Evolutionary conservation across 2,329 filamentous ascomycete genomes (phyloP).

Genomic region (Ophiostoma triangulosporum): DNA sequence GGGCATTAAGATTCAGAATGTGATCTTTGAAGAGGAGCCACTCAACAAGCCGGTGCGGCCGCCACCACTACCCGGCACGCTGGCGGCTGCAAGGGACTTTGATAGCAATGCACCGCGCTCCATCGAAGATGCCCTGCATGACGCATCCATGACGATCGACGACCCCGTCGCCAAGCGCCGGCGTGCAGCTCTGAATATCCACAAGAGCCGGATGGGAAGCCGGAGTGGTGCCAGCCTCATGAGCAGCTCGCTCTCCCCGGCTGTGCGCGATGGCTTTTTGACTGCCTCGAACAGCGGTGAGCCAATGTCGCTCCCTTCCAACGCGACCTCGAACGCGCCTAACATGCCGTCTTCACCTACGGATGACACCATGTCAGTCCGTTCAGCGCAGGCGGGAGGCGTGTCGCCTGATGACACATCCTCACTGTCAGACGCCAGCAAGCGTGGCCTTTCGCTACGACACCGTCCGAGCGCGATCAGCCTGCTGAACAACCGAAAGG

Average conservation of each 20-base stretch:
- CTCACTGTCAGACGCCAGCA: background rate
- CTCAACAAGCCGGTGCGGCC: constrained; percentile 13
- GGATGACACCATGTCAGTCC: constrained; percentile 12
- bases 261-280: constrained; percentile 10
- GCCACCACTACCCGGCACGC: constrained; percentile 6
- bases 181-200: constrained; percentile 36
- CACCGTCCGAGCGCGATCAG: constrained; percentile 47
- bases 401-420: background rate
- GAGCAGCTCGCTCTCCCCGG: constrained; percentile 15
- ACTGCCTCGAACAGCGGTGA: constrained; percentile 19
- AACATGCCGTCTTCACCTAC: constrained; percentile 12
- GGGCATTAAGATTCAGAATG: constrained; percentile 69
- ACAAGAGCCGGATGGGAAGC: constrained; percentile 31
- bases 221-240: constrained; percentile 21
- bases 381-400: constrained; percentile 17
- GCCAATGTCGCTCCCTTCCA: constrained; percentile 15
- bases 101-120: constrained; percentile 38
- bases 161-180: constrained; percentile 44
- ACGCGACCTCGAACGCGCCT: background rate
- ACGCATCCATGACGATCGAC: constrained; percentile 82
- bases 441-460: constrained; percentile 25
- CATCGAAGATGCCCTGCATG: constrained; percentile 78
- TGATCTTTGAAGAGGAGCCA: constrained; percentile 76
- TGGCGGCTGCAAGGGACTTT: constrained; percentile 24
- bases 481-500: constrained; percentile 41